phyloP scores from a whole-genome alignment of 78 protist species.

The Speleostelium caveatum region DNA sequence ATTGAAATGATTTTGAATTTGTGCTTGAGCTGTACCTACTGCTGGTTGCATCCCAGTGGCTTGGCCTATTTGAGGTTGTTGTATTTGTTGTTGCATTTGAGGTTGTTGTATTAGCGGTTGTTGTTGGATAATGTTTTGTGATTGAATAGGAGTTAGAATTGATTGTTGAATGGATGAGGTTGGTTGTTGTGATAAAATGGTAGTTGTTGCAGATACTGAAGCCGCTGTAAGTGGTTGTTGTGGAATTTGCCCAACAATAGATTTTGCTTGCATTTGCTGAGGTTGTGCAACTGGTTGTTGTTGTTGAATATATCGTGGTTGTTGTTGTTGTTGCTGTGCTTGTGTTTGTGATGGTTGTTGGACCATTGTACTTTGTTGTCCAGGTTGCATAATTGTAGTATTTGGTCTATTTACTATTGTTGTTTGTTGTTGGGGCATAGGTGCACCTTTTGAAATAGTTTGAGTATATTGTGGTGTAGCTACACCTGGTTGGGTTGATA shows the following conservation, averaged over 20 bases:
- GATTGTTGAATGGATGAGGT: not conserved
- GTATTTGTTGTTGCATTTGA: not conserved
- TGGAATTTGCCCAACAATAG: not conserved
- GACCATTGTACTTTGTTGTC: not conserved
- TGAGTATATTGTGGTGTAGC: too few species aligned
- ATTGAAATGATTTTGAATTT: not conserved
- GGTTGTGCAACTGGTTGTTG: conserved; percentile 4
- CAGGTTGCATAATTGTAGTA: not conserved
- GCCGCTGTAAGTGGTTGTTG: conserved; percentile 16
- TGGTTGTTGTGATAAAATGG: not conserved
- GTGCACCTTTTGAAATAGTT: too few species aligned
- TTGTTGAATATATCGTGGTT: conserved; percentile 16
- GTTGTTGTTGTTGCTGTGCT: conserved; percentile 3
- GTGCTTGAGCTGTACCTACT: not conserved
- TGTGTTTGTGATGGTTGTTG: conserved; percentile 1
- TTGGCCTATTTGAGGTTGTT: not conserved
- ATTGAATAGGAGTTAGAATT: not conserved
- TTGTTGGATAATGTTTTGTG: not conserved
- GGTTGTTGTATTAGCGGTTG: too few species aligned
- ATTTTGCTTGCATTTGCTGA: not conserved
- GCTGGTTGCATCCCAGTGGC: not conserved
- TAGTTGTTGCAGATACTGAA: not conserved
- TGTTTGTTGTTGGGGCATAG: not conserved
- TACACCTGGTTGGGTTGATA: too few species aligned
- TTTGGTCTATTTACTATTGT: not conserved